These are phyloP conservation scores for Citropsis articulata DNA, from an alignment of 345 rosid species.

Conservation along the genomic window DNA sequence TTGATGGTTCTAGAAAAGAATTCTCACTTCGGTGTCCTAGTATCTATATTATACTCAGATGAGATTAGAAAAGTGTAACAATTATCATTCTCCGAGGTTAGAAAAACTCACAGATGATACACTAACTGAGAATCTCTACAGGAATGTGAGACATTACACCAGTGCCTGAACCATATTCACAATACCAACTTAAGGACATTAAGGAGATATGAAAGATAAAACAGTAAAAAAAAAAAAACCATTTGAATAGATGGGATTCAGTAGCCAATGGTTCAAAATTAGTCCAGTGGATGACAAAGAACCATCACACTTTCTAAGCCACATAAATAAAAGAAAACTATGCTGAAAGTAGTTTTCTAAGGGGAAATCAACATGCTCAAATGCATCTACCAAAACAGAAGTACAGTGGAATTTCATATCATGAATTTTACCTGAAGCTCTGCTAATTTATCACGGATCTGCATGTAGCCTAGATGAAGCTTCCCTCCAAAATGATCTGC, in stretches of 20 bases:
- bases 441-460: slow-evolving; percentile 87
- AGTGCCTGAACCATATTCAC: slow-evolving; percentile 60
- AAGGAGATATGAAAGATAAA: slow-evolving; percentile 12
- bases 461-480: slow-evolving; percentile 97
- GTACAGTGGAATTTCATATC: background rate
- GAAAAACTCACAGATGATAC: slow-evolving; percentile 55
- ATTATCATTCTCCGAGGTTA: slow-evolving; percentile 35
- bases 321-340: background rate
- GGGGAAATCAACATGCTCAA: background rate
- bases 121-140: slow-evolving; percentile 48
- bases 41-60: slow-evolving; percentile 11
- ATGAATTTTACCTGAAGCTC: slow-evolving; percentile 75
- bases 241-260: background rate
- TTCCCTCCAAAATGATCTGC: slow-evolving; percentile 99
- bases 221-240: background rate
- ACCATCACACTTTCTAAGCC: background rate
- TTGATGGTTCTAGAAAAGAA: background rate
- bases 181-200: slow-evolving; percentile 39
- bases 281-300: background rate
- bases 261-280: background rate
- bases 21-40: slow-evolving; percentile 1
- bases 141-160: slow-evolving; percentile 57
- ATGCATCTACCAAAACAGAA: background rate
- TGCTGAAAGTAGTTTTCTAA: background rate
- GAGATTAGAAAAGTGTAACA: slow-evolving; percentile 4